Evolutionary conservation across 2,329 filamentous ascomycete species (phyloP), one percentile per base, ranked within the genome.

Genomic region (Dactylellina haptotyla): DNA sequence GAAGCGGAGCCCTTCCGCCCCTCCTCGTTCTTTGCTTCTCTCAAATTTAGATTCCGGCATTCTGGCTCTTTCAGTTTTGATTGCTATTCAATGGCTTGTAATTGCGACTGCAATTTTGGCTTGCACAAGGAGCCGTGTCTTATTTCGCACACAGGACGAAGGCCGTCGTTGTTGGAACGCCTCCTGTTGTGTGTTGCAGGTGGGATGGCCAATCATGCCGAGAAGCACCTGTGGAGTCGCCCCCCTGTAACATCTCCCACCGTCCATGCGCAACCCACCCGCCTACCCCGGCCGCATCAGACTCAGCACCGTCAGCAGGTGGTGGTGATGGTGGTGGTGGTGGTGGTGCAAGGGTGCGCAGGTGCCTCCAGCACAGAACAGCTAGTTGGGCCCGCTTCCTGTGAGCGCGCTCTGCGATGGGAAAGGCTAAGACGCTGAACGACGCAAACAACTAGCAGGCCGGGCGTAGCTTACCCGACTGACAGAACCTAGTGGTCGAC

Each of bases 181-280:
- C 32, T 64, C 25, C 54, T 46, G 48, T 54, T 46, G 48, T 26
- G 59, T 64, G 59, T 64, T 64, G 59, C 46, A 54, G 18, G 34
- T 23, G 43, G 45, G 34, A 39, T 46, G 59, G 30, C 59, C 59
- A 64, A 64, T 56, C 59, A 64, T 16, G 16, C 59, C 34, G 48
- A 54, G 59, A 50, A 28, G 46, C 2, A 9, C 16, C 46, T 50
- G 46, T 30, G 25, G 20, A 50, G 23, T 25, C 46, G 25, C n/a
- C 14, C 1, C 23, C 25, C 46, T 26, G 20, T 46, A 10, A 10
- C 12, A 18, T 46, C 16, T 18, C 20, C 16, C 3, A 20, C 12
- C 43, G 20, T 12, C 10, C 43, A 46, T 18, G n/a, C 20, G 43
- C 43, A 46, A 41, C 14, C 14, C 14, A 41, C 37, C 18, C 37